Evolutionary conservation across 2,329 filamentous ascomycete genomes (phyloP).

Genomic region (Dothistroma pini): DNA sequence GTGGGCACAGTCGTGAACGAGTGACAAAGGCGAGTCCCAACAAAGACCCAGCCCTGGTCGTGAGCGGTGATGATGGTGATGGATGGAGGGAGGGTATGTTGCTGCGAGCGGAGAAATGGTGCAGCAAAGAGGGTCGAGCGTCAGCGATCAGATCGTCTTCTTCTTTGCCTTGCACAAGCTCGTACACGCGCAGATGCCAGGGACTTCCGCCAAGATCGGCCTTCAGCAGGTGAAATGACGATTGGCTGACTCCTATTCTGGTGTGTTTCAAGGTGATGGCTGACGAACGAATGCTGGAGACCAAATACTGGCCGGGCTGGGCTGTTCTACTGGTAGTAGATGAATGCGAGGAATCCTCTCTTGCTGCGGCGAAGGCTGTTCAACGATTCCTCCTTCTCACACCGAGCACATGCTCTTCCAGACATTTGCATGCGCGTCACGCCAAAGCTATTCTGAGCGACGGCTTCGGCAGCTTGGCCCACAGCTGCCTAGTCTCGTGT

Average conservation of each 20-base stretch:
- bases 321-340: too few relatives aligned
- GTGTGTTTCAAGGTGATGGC: background rate
- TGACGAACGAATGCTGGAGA: background rate
- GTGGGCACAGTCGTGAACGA: background rate
- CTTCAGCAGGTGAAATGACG: background rate
- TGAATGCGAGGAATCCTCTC: background rate
- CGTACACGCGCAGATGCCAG: constrained; percentile 2
- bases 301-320: background rate
- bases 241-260: background rate
- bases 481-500: background rate
- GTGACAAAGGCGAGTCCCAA: background rate
- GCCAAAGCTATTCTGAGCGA: background rate
- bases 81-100: background rate
- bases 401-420: background rate
- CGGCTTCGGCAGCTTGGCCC: background rate
- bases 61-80: background rate
- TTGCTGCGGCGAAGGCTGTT: background rate
- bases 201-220: background rate
- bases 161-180: background rate
- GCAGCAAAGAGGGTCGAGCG: background rate
- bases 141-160: background rate
- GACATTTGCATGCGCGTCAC: background rate
- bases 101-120: background rate
- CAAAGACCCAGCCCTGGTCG: constrained; percentile 6
- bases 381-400: background rate